These are phyloP conservation scores for Diaporthe sp. DNA, from an alignment of 2,329 filamentous ascomycete species.

Conservation along the genomic window DNA sequence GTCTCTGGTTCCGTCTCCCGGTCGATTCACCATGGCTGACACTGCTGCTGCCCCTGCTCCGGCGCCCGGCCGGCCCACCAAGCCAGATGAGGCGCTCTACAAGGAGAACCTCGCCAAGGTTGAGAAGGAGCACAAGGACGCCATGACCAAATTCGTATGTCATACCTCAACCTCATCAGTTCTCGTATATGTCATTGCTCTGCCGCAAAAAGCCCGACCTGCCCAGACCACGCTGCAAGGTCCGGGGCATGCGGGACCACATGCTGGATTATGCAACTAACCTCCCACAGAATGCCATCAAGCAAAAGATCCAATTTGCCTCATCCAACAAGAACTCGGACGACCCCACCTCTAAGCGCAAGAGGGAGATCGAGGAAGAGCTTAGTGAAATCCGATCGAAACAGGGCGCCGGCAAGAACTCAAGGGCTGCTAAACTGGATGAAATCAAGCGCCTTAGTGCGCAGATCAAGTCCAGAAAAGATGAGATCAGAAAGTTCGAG, in stretches of 20 bases:
- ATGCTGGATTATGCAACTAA: constrained; percentile 3
- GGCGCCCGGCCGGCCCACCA: constrained; percentile 76
- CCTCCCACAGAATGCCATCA: constrained; percentile 80
- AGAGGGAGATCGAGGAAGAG: constrained; percentile 86
- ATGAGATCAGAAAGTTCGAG: constrained; percentile 51
- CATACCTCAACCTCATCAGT: not conserved
- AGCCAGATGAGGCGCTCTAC: constrained; percentile 88
- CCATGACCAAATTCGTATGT: constrained; percentile 70
- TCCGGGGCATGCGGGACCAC: too few relatives aligned
- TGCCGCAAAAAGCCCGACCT: constrained; percentile 16
- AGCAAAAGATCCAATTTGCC: constrained; percentile 88
- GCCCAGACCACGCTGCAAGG: not conserved
- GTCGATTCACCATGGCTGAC: constrained; percentile 60
- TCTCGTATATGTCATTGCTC: constrained; percentile 1
- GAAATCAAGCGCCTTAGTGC: constrained; percentile 94
- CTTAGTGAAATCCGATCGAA: constrained; percentile 86
- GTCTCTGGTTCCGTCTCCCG: constrained; percentile 38
- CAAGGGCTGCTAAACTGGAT: constrained; percentile 82
- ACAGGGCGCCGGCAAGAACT: constrained; percentile 89
- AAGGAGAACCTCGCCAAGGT: constrained; percentile 83
- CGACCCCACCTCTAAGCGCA: constrained; percentile 83
- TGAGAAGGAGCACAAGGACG: constrained; percentile 86
- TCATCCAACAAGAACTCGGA: constrained; percentile 81
- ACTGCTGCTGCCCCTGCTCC: constrained; percentile 57
- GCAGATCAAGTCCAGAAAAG: constrained; percentile 85